Percentiles rank a stretch among this genome's conserved stretches.
These are phyloP conservation scores for Linaria vulgaris DNA, from an alignment of 257 asterid genomes.

Conservation along the genomic window DNA sequence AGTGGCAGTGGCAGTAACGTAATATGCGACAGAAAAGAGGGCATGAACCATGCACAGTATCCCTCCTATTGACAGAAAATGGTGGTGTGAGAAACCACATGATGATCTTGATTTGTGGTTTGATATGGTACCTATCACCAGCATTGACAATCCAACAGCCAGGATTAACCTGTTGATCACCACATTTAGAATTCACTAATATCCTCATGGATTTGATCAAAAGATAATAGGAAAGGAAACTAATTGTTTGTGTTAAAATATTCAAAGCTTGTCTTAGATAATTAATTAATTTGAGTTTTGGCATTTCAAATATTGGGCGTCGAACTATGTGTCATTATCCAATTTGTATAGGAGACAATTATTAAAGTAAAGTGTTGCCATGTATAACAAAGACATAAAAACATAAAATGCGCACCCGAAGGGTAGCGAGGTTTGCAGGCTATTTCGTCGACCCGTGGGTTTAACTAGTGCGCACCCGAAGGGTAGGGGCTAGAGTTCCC, in stretches of 20 bases:
- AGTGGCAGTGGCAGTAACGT: constrained; percentile 49
- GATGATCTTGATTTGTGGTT: constrained; percentile 69
- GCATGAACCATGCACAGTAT: constrained; percentile 70
- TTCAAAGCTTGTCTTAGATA: neutral
- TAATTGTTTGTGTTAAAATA: neutral
- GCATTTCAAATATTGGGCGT: too few relatives aligned
- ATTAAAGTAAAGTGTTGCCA: too few relatives aligned
- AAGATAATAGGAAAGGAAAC: too few relatives aligned
- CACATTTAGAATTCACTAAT: neutral
- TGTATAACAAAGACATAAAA: too few relatives aligned
- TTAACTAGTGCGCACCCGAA: too few relatives aligned
- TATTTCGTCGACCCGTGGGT: too few relatives aligned
- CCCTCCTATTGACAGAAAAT: constrained; percentile 74
- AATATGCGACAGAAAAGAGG: constrained; percentile 62
- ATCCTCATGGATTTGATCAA: neutral
- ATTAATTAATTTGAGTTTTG: too few relatives aligned
- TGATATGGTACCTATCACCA: constrained; percentile 71
- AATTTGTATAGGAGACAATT: too few relatives aligned
- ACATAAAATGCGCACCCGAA: too few relatives aligned
- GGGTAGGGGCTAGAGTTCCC: too few relatives aligned
- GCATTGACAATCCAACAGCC: constrained; percentile 58
- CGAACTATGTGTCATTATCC: too few relatives aligned
- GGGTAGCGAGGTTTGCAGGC: too few relatives aligned
- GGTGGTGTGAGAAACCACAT: constrained; percentile 76
- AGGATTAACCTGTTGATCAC: constrained; percentile 53